Base-by-base conservation (phyloP, 768 basidiomycete species). In the Termitomyces sp. region DNA sequence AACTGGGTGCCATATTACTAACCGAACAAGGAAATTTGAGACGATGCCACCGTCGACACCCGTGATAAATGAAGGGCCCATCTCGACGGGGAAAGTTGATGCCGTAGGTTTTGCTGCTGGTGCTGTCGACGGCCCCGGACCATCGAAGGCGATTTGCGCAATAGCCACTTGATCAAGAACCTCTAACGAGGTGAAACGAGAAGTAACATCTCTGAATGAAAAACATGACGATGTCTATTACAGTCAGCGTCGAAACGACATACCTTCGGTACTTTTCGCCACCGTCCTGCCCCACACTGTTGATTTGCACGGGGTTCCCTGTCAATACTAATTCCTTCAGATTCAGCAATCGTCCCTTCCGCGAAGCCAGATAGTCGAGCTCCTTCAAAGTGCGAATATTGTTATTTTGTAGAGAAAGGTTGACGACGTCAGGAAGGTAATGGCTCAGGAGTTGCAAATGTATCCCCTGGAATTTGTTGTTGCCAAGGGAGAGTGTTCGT, bases 161-260 rank as follows among this genome's bases (percentile, higher is more conserved):
- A 98, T 84, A 7, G 90, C 79, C 67, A 89, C 86, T 60, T 86
- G 83, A 68, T 98, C 96, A 55, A 98, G 78, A 59, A 95, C 88
- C 55, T 86, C 83, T 40, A 98, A 71, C 31, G 90, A 82, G 1
- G 90, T 80, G 67, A 98, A 95, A 43, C 91, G 86, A 42, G 88
- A 81, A 12, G 84, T 79, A 57, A 96, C 80, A 60, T 95, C 90
- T 62, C 95, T 95, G 66, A 54, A 59, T 51, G 35, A 21, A 57
- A 45, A 34, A 59, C 8, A 43, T 50, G 25, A 52, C 31, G 27
- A 29, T 27, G 32, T 29, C 3, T 17, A 25, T 38, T 21, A 21
- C 37, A 34, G 17, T 58, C 25, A 8, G 31, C 14, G 4, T 43
- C 12, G 21, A 46, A 48, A 29, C 9, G 3, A 70, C 82, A 59